Percentiles rank a stretch among this genome's conserved stretches.
Evolutionary conservation across 2,329 filamentous ascomycete species (phyloP).

Genomic region (Golovinomyces cichoracearum): DNA sequence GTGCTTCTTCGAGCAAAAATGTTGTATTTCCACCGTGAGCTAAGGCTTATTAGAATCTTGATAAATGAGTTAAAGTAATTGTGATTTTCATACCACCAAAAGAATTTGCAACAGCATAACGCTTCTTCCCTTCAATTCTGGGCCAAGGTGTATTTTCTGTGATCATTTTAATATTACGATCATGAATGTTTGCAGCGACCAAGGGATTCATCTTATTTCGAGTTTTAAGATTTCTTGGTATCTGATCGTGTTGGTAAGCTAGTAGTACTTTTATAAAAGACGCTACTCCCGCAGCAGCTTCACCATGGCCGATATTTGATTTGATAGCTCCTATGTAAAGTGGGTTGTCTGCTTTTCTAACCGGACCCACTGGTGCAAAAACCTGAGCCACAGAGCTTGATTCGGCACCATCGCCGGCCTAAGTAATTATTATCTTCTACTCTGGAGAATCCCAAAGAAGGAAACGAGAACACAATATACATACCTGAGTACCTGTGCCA

Average conservation of each 20-base stretch:
- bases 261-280: slow-evolving; percentile 15
- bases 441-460: no score
- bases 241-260: slow-evolving; percentile 13
- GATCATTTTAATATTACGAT: slow-evolving; percentile 13
- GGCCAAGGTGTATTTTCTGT: slow-evolving; percentile 10
- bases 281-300: slow-evolving; percentile 15
- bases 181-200: slow-evolving; percentile 17
- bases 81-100: slow-evolving; percentile 21
- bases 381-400: slow-evolving; percentile 49
- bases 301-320: slow-evolving; percentile 16
- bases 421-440: slow-evolving; percentile 17
- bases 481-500: slow-evolving; percentile 43
- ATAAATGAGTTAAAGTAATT: background rate
- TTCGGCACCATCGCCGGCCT: slow-evolving; percentile 60
- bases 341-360: slow-evolving; percentile 21
- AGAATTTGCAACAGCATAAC: slow-evolving; percentile 16
- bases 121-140: background rate
- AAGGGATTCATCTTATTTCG: slow-evolving; percentile 15
- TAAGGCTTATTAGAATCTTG: background rate
- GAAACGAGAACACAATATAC: no score
- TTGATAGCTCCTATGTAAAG: slow-evolving; percentile 22
- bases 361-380: slow-evolving; percentile 28
- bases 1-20: slow-evolving; percentile 13
- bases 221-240: slow-evolving; percentile 14
- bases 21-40: slow-evolving; percentile 15